Evolutionary conservation across 305 asterid genomes (phyloP).

Genomic region (Withania somnifera): DNA sequence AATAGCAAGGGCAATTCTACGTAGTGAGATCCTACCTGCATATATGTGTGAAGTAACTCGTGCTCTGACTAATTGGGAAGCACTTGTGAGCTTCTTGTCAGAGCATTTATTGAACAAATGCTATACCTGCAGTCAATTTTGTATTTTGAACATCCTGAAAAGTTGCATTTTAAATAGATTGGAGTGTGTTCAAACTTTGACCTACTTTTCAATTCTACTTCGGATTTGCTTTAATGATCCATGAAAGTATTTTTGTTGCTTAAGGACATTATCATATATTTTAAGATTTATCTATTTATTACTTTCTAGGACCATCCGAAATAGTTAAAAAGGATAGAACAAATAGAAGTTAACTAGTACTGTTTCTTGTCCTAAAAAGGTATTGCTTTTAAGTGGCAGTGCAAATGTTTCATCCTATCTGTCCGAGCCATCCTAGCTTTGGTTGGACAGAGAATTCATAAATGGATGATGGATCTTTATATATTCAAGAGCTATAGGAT

Average conservation of each 20-base stretch:
- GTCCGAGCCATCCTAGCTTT: not conserved
- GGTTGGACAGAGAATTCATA: not conserved
- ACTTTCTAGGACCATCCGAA: not conserved
- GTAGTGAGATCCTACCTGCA: not conserved
- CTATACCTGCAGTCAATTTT: not conserved
- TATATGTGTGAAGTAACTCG: not conserved
- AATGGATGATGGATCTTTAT: not conserved
- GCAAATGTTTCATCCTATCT: not conserved
- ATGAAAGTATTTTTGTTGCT: not conserved
- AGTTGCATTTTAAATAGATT: not conserved
- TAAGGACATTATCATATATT: not conserved
- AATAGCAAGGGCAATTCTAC: not conserved
- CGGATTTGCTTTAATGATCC: not conserved
- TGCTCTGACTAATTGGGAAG: not conserved
- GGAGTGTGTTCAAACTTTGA: not conserved
- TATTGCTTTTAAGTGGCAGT: not conserved
- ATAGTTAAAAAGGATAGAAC: not conserved
- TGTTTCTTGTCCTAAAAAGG: not conserved
- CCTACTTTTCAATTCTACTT: not conserved
- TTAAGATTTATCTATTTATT: not conserved
- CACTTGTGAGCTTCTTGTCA: not conserved
- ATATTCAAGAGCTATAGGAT: not conserved
- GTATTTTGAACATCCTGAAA: not conserved
- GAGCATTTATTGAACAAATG: not conserved
- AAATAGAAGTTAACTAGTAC: not conserved